Conservation (phyloP, 108 stramenopile genomes). For the Pseudonitzschia delicatissima region DNA sequence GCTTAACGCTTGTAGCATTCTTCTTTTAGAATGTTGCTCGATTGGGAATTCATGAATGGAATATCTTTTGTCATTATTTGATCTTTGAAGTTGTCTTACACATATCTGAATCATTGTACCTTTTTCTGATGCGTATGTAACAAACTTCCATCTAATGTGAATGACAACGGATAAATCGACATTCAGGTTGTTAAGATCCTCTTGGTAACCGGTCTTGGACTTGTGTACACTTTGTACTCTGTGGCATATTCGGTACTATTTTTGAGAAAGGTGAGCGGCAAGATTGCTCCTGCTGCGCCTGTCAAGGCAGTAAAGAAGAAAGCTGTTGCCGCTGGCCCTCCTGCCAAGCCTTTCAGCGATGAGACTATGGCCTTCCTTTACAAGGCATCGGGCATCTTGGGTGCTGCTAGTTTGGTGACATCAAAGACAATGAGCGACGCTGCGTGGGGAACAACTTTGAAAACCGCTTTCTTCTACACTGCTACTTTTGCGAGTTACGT, state of each 20-base stretch:
- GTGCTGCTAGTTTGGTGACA: slow-evolving; percentile 30
- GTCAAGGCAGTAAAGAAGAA: background rate
- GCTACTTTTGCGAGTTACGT: slow-evolving; percentile 63
- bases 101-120: no score
- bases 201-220: slow-evolving; percentile 56
- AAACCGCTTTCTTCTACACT: slow-evolving; percentile 49
- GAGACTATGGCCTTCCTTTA: slow-evolving; percentile 45
- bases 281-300: slow-evolving; percentile 1
- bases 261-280: slow-evolving; percentile 39
- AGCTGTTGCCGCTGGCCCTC: slow-evolving; percentile 10
- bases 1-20: background rate
- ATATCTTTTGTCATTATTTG: no score
- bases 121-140: no score
- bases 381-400: slow-evolving; percentile 39
- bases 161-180: no score
- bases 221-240: slow-evolving; percentile 57
- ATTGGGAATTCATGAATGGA: no score
- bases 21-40: no score
- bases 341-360: slow-evolving; percentile 53
- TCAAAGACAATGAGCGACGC: slow-evolving; percentile 14
- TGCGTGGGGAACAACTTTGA: slow-evolving; percentile 35
- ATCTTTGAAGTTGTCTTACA: no score
- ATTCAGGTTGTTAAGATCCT: slow-evolving; percentile 58
- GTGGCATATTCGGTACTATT: slow-evolving; percentile 58
- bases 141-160: no score